Conservation (phyloP, 495 filamentous ascomycete genomes). For the Penicillium cinerascens region DNA sequence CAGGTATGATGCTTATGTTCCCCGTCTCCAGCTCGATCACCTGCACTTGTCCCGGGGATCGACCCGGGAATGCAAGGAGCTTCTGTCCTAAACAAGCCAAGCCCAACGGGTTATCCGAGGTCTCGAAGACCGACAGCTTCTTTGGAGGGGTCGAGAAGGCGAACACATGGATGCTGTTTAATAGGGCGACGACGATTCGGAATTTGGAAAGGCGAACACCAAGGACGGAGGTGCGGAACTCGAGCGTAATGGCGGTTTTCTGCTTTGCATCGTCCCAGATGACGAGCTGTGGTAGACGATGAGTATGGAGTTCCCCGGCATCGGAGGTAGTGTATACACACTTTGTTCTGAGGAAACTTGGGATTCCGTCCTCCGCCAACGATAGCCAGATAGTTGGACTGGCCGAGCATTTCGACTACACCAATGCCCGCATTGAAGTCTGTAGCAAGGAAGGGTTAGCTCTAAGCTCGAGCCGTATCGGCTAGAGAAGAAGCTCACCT, state of each 20-base stretch:
- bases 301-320: background rate
- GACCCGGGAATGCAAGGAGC: constrained; percentile 75
- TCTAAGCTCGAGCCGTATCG: no score
- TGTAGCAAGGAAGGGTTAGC: constrained; percentile 25
- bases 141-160: constrained; percentile 74
- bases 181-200: constrained; percentile 74
- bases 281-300: constrained; percentile 53
- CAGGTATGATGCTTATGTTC: constrained; percentile 91
- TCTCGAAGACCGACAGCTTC: constrained; percentile 74
- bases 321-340: constrained; percentile 24
- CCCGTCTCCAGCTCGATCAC: constrained; percentile 76
- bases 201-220: constrained; percentile 74
- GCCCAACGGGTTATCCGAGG: constrained; percentile 79
- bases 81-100: constrained; percentile 73
- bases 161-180: constrained; percentile 81
- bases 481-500: constrained; percentile 39
- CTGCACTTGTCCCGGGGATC: constrained; percentile 86
- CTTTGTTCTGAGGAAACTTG: constrained; percentile 86
- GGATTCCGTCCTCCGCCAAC: constrained; percentile 86
- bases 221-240: constrained; percentile 71
- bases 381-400: constrained; percentile 82
- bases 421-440: constrained; percentile 86
- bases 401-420: constrained; percentile 80
- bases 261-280: constrained; percentile 90
- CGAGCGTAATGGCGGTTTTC: constrained; percentile 67